Evolutionary conservation across 257 asterid genomes (phyloP).

Genomic region (Ligustrum vulgare): DNA sequence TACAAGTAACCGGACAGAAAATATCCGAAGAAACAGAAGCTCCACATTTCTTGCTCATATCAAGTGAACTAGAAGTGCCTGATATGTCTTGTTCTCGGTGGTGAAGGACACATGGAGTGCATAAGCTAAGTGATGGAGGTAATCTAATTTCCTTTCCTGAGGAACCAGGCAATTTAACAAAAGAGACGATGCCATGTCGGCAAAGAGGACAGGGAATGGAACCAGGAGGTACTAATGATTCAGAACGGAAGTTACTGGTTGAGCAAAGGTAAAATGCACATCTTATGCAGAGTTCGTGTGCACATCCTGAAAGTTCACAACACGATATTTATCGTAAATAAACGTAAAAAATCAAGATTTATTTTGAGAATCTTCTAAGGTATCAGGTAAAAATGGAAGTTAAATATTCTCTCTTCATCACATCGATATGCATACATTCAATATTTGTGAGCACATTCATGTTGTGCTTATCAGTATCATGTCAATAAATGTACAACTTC

Average conservation of each 20-base stretch:
- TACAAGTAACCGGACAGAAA: slow-evolving; percentile 83
- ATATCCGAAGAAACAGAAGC: slow-evolving; percentile 77
- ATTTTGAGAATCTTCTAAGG: background rate
- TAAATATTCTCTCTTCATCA: background rate
- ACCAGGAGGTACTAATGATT: slow-evolving; percentile 66
- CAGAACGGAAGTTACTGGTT: slow-evolving; percentile 73
- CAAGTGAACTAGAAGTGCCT: slow-evolving; percentile 51
- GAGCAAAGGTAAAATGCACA: slow-evolving; percentile 98
- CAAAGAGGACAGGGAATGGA: slow-evolving; percentile 94
- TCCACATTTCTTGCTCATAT: slow-evolving; percentile 61
- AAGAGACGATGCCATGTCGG: slow-evolving; percentile 68
- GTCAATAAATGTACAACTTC: too few relatives aligned
- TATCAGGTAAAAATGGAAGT: background rate
- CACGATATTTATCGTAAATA: background rate
- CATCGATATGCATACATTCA: background rate
- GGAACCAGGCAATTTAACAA: slow-evolving; percentile 63
- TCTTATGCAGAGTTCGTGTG: slow-evolving; percentile 83
- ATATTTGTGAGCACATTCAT: too few relatives aligned
- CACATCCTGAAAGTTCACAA: slow-evolving; percentile 62
- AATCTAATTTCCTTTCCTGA: slow-evolving; percentile 63
- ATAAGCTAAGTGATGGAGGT: slow-evolving; percentile 68
- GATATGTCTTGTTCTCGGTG: slow-evolving; percentile 67
- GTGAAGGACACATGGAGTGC: slow-evolving; percentile 93
- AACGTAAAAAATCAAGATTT: background rate
- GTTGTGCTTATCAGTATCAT: too few relatives aligned